These are phyloP conservation scores for Colletotrichum paranaense DNA, from an alignment of 2,329 filamentous ascomycete genomes.

Conservation along the genomic window DNA sequence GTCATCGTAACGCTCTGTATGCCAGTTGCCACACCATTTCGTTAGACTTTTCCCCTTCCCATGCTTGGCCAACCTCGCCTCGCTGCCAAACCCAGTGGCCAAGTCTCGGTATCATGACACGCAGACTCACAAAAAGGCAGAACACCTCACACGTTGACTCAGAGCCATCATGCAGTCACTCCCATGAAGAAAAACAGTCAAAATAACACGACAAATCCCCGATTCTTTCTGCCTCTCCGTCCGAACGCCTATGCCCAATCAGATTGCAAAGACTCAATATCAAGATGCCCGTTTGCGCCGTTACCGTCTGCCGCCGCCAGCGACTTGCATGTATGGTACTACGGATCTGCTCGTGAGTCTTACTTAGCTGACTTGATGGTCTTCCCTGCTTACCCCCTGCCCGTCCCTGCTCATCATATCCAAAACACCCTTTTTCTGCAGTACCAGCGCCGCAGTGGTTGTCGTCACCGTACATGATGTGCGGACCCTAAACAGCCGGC, in stretches of 20 bases:
- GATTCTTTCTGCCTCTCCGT: neutral
- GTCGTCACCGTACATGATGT: slow-evolving; percentile 20
- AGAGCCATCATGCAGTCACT: neutral
- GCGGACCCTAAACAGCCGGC: neutral
- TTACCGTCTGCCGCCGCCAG: neutral
- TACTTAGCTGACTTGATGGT: neutral
- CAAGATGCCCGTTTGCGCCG: neutral
- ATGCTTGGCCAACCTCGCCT: neutral
- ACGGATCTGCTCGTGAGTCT: neutral
- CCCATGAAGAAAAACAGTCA: neutral
- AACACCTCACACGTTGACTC: slow-evolving; percentile 17
- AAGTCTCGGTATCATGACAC: slow-evolving; percentile 5
- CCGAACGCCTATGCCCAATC: neutral
- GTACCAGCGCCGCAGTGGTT: neutral
- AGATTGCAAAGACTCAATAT: neutral
- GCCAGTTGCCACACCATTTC: neutral
- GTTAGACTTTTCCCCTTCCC: neutral
- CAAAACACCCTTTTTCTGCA: neutral
- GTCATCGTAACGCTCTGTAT: neutral
- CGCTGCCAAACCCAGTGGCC: neutral
- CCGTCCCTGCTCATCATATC: neutral
- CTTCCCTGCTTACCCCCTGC: neutral
- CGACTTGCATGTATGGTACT: neutral
- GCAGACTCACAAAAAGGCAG: slow-evolving; percentile 5
- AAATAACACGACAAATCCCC: neutral